A percentile compares a stretch with the other conserved stretches of the same genome.
phyloP scores from a whole-genome alignment of 805 yeast species.

The Lachancea lanzarotensis region DNA sequence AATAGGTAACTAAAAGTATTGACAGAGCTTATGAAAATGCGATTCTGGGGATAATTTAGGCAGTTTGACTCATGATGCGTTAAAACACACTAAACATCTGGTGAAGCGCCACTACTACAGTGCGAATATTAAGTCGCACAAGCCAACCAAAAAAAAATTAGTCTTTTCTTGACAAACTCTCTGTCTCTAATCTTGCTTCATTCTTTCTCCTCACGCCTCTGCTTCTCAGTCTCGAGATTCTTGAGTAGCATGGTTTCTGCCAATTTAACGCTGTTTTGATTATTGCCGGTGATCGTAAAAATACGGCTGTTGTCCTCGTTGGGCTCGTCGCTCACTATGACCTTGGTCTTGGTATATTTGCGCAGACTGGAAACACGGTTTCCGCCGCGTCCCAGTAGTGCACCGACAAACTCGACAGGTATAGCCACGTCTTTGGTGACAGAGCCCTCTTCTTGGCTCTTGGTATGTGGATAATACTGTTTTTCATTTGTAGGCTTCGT shows the following conservation, averaged over 20 bases:
- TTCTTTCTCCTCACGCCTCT: conserved; percentile 36
- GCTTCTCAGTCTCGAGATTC: conserved; percentile 53
- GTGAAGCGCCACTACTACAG: no score
- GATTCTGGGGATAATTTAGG: not conserved
- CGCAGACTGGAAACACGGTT: conserved; percentile 81
- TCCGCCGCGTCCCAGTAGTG: conserved; percentile 82
- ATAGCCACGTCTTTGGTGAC: conserved; percentile 43
- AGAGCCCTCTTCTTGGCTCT: conserved; percentile 10
- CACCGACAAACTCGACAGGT: conserved; percentile 81
- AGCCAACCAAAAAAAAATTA: no score
- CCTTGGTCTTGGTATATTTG: conserved; percentile 68
- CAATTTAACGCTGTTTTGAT: conserved; percentile 41
- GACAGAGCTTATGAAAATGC: not conserved
- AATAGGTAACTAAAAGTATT: conserved; percentile 1
- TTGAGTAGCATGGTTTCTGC: conserved; percentile 53
- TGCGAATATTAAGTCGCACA: no score
- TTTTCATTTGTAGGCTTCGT: conserved; percentile 26
- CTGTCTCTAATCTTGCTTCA: no score
- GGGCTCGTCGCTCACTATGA: conserved; percentile 66
- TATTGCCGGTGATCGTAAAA: conserved; percentile 61
- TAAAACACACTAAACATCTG: no score
- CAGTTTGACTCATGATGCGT: no score
- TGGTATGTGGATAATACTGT: conserved; percentile 56
- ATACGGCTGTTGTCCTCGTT: conserved; percentile 57
- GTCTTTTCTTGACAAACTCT: no score